Conservation (phyloP, 208 protist species). For the Trypanosoma brucei region DNA sequence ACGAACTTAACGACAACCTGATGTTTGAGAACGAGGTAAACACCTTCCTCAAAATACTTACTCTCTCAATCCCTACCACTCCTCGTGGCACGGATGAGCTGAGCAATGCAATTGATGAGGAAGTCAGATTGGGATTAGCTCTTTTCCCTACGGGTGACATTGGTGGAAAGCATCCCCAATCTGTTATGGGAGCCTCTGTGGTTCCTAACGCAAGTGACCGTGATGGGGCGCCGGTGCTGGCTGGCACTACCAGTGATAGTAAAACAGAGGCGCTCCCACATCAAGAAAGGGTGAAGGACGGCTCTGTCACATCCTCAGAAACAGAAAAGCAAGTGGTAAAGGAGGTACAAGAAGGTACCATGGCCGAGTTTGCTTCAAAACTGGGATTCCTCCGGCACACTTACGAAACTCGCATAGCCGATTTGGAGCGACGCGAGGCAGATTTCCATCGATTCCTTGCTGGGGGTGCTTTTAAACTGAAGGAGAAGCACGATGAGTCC, state of each 20-base stretch:
- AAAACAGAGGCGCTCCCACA: not conserved
- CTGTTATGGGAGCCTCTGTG: not conserved
- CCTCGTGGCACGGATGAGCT: constrained; percentile 38
- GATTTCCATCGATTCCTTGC: constrained; percentile 18
- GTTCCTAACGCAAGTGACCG: not conserved
- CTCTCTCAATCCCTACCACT: constrained; percentile 74
- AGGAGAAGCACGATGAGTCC: constrained; percentile 19
- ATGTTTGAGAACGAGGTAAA: constrained; percentile 83
- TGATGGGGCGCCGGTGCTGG: constrained; percentile 3
- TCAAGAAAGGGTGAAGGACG: not conserved
- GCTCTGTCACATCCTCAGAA: constrained; percentile 24
- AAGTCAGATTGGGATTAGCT: constrained; percentile 30
- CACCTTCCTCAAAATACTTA: constrained; percentile 82
- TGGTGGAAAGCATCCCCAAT: constrained; percentile 1
- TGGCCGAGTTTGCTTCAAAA: constrained; percentile 85
- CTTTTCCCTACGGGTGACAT: constrained; percentile 55
- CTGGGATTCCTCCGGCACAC: constrained; percentile 84
- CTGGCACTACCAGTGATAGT: not conserved
- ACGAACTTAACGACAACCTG: constrained; percentile 48
- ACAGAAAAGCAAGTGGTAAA: constrained; percentile 60
- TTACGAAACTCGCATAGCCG: constrained; percentile 88
- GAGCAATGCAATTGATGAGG: constrained; percentile 3
- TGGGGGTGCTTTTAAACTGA: not conserved
- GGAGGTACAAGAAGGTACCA: constrained; percentile 67
- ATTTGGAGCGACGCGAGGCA: constrained; percentile 81